Conservation (phyloP, 169 alveolate genomes). For the Besnoitia besnoiti region DNA sequence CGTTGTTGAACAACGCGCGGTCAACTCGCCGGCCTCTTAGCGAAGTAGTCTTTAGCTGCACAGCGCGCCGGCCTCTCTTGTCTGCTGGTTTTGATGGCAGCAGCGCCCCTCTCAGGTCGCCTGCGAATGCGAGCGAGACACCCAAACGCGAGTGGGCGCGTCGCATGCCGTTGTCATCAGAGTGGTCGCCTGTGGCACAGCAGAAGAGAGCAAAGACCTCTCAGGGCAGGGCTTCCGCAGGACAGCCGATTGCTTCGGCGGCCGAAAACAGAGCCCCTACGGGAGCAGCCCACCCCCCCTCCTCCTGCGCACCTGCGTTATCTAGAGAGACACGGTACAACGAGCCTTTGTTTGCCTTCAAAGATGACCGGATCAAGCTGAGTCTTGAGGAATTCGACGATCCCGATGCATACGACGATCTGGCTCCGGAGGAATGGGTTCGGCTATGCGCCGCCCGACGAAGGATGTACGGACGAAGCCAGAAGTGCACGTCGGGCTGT, state of each 20-base stretch:
- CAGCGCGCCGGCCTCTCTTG: not conserved
- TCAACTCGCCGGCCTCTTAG: not conserved
- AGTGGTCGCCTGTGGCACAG: not conserved
- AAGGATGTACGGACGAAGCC: not conserved
- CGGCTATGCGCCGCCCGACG: not conserved
- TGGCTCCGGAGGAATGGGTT: not conserved
- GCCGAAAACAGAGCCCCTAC: not conserved
- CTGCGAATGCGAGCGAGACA: no score
- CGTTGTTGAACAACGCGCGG: not conserved
- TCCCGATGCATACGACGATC: conserved; percentile 3
- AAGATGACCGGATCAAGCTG: not conserved
- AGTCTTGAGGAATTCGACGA: conserved; percentile 11
- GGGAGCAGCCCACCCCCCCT: not conserved
- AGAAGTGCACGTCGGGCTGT: not conserved
- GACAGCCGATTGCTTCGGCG: not conserved
- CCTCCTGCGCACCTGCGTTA: not conserved
- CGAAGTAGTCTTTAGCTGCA: not conserved
- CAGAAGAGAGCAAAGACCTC: not conserved
- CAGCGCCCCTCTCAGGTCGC: no score
- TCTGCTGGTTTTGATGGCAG: not conserved
- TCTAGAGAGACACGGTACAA: not conserved
- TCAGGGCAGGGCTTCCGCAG: not conserved
- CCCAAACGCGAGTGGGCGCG: not conserved
- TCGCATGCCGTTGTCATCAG: not conserved
- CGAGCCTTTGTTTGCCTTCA: not conserved